Conservation (phyloP, 805 yeast genomes). For the Priceomyces melissophilus region DNA sequence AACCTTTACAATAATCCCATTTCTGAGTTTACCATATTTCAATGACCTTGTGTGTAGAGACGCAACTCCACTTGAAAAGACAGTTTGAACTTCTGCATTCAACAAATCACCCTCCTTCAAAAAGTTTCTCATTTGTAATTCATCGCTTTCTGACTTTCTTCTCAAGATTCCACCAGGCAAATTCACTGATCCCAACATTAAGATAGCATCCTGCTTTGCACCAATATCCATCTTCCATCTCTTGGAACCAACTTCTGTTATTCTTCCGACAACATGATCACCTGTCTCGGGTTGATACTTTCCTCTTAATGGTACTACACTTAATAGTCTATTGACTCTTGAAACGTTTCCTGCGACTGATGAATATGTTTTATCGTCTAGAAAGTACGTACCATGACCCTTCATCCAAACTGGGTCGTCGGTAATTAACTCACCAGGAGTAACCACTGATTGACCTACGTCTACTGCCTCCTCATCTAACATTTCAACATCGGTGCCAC, state of each 20-base stretch:
- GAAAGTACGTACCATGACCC: slow-evolving; percentile 92
- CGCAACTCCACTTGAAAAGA: slow-evolving; percentile 87
- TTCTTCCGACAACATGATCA: slow-evolving; percentile 91
- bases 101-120: slow-evolving; percentile 93
- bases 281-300: slow-evolving; percentile 93
- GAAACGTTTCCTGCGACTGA: slow-evolving; percentile 91
- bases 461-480: slow-evolving; percentile 26
- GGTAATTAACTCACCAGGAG: slow-evolving; percentile 96
- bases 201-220: slow-evolving; percentile 85
- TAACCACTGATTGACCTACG: slow-evolving; percentile 48
- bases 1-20: slow-evolving; percentile 78
- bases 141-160: slow-evolving; percentile 92
- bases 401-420: slow-evolving; percentile 97
- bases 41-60: slow-evolving; percentile 92
- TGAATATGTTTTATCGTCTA: slow-evolving; percentile 72
- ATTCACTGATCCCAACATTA: slow-evolving; percentile 93
- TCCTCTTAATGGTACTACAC: slow-evolving; percentile 83
- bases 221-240: slow-evolving; percentile 98
- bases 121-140: slow-evolving; percentile 90
- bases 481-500: slow-evolving; percentile 41
- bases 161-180: slow-evolving; percentile 96
- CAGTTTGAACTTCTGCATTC: slow-evolving; percentile 92
- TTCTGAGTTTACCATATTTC: slow-evolving; percentile 91
- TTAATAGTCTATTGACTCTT: slow-evolving; percentile 79
- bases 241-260: slow-evolving; percentile 88